Evolutionary conservation across 148 eudicot species (phyloP), one percentile per base, ranked within the genome.

Genomic region (Rheum nobile): DNA sequence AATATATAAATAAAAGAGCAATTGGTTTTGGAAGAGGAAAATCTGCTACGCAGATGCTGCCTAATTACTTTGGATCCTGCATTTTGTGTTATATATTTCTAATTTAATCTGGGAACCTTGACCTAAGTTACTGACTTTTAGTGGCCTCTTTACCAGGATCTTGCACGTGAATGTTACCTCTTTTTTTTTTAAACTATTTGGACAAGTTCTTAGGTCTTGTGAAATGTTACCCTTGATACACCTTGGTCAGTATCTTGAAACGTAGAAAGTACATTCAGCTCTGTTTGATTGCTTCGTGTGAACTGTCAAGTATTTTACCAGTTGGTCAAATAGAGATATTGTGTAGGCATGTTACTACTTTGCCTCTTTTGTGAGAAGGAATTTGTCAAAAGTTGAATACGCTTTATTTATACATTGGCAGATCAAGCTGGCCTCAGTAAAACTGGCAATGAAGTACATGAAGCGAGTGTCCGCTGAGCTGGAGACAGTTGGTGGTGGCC

Each of bases 371-470:
- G n/a, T n/a, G n/a, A n/a, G n/a, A n/a, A n/a, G n/a, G n/a, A n/a
- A n/a, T n/a, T n/a, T 61, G 35, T 29, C 19, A 21, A 61, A 61
- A 29, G 17, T 29, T 61, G 68, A n/a, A 69, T 6, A 14, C 13
- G 37, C 11, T 4, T 68, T 68, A 9, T 41, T 69, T 22, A 68
- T 35, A 52, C 12, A 4, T 10, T 26, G 79, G 77, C 84, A 95
- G 99, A 91, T 91, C 78, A 95, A 95, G 89, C 84, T 91, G 82
- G 99, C 99, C 61, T 95, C 99, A 0, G 99, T 91, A 9, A 90
- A 88, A 79, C 75, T 95, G 72, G 99, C 99, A 68, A 82, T 91
- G 97, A 91, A 91, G 79, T 90, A 86, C 88, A 91, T 95, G 99
- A 92, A 81, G 77, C 83, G 99, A 84, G 97, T 95, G 28, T 90